phyloP scores from a whole-genome alignment of 2,329 filamentous ascomycete genomes.

The Xylariaceae sp. region DNA sequence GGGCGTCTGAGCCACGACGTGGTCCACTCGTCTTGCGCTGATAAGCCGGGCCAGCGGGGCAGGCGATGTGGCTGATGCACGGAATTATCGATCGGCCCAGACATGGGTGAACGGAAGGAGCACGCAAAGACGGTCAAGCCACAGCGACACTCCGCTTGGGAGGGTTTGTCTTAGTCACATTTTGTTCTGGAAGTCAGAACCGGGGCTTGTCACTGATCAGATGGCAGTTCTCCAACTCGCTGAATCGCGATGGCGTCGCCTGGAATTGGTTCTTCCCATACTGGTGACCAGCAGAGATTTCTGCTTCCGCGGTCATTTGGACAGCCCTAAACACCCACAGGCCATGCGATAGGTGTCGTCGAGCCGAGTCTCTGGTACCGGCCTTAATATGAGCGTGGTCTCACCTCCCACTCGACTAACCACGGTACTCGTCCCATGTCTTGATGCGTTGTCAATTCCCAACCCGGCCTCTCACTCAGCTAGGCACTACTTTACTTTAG shows the following conservation, averaged over 20 bases:
- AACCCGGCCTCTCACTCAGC: slow-evolving; percentile 5
- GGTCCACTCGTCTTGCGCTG: background rate
- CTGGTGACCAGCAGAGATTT: slow-evolving; percentile 15
- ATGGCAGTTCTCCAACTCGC: slow-evolving; percentile 5
- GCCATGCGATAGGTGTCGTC: slow-evolving; percentile 2
- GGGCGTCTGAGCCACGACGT: slow-evolving; percentile 12
- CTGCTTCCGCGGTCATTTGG: slow-evolving; percentile 16
- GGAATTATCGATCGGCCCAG: background rate
- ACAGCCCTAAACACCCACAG: slow-evolving; percentile 1
- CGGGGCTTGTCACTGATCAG: slow-evolving; percentile 4
- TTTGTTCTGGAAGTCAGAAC: background rate
- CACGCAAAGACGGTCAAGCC: background rate
- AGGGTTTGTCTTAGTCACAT: background rate
- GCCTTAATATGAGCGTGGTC: slow-evolving; percentile 6
- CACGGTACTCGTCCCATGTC: slow-evolving; percentile 8
- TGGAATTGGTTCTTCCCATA: slow-evolving; percentile 14
- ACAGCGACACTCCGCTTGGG: background rate
- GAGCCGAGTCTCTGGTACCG: background rate
- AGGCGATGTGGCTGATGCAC: background rate
- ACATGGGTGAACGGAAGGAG: too few relatives aligned
- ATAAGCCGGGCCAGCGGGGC: background rate
- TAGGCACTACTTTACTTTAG: background rate
- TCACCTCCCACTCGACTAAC: background rate
- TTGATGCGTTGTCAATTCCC: slow-evolving; percentile 21
- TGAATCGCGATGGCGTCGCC: slow-evolving; percentile 3